Conservation (phyloP, 306 rosid species). For the Nissolia schottii region DNA sequence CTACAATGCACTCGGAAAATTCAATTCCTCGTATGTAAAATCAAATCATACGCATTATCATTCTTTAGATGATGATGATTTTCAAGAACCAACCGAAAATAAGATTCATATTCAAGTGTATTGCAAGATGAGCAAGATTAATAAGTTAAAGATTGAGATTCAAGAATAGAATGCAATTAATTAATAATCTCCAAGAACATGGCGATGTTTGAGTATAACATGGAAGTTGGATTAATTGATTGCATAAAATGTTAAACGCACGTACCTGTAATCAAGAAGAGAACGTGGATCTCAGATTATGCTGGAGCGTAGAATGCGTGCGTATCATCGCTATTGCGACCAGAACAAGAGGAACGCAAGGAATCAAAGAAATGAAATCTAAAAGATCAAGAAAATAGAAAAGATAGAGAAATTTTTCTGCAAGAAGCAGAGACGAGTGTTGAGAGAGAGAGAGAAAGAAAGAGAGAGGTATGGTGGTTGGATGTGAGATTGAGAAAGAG, state of each 20-base stretch:
- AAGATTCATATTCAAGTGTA: too few species aligned
- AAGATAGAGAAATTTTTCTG: not conserved
- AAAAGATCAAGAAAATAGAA: not conserved
- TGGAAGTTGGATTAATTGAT: not conserved
- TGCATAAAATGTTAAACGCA: not conserved
- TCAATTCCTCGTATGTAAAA: too few species aligned
- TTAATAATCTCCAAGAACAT: not conserved
- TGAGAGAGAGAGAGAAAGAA: not conserved
- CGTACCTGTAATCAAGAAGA: constrained; percentile 9
- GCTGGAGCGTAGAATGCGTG: not conserved
- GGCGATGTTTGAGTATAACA: not conserved
- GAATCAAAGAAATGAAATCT: not conserved
- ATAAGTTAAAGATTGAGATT: too few species aligned
- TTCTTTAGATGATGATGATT: too few species aligned
- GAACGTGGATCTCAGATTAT: not conserved
- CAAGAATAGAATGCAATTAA: not conserved
- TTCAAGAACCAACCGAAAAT: too few species aligned
- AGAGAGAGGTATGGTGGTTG: not conserved
- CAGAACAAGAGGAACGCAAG: not conserved
- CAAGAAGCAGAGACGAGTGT: constrained; percentile 2
- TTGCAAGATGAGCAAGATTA: too few species aligned
- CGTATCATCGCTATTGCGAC: not conserved
- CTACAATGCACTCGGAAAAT: too few species aligned
- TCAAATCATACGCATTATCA: too few species aligned
- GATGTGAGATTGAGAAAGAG: constrained; percentile 2